Conservation (phyloP, 805 yeast species). For the Alloascoidea hylecoeti region DNA sequence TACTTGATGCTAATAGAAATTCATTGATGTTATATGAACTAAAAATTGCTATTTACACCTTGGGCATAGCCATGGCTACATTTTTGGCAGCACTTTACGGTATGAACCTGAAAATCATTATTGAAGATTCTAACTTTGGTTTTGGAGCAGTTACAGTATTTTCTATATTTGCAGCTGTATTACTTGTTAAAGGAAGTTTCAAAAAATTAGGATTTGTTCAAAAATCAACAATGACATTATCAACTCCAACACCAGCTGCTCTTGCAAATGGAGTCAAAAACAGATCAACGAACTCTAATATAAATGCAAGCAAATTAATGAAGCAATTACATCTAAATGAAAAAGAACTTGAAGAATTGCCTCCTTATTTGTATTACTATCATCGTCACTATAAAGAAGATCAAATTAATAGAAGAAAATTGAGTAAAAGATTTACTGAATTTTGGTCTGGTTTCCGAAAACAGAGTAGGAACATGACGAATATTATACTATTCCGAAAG, state of each 20-base stretch:
- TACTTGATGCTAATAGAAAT: constrained; percentile 83
- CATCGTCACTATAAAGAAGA: not conserved
- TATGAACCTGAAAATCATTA: not conserved
- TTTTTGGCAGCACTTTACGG: constrained; percentile 82
- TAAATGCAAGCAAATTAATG: not conserved
- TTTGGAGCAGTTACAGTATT: not conserved
- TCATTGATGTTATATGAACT: constrained; percentile 78
- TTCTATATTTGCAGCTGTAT: not conserved
- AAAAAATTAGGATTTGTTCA: not conserved
- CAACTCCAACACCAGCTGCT: not conserved
- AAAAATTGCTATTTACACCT: constrained; percentile 68
- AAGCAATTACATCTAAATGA: not conserved
- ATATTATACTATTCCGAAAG: not conserved
- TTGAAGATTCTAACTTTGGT: not conserved
- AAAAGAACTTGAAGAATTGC: not conserved
- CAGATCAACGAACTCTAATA: no score
- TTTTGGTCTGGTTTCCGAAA: not conserved
- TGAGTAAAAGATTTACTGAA: not conserved
- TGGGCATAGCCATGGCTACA: constrained; percentile 79
- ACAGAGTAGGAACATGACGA: not conserved
- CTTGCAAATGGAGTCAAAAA: not conserved
- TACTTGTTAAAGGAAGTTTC: not conserved
- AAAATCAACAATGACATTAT: not conserved
- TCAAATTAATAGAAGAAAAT: not conserved
- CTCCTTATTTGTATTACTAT: constrained; percentile 1